Base-by-base conservation (phyloP, 257 asterid species). In the Thymus quinquecostatus region DNA sequence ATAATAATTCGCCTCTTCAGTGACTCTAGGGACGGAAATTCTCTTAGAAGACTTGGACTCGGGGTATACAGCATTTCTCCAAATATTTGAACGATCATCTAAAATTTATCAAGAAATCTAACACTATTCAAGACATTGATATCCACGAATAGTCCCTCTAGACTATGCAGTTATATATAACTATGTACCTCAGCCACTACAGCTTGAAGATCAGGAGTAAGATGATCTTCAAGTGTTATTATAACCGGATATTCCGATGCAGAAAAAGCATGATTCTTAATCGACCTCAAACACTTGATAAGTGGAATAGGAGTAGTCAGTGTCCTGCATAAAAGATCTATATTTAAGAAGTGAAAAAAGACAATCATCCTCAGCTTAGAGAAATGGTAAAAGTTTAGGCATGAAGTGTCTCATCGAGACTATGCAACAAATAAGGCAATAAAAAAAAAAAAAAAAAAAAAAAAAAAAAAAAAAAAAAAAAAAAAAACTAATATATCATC, bases 181-280 rank as follows among this genome's bases (percentile, higher is more conserved):
- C 54, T 1, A 58, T 34, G 43, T 78, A 92, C 96, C 95, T 86
- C 65, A 55, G 96, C 96, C 32, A 78, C 90, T 85, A 79, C 82
- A 62, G 88, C 92, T 77, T 88, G 96, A 78, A 92, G 96, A 55
- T 85, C 78, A 12, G 90, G 47, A 66, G 85, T 85, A 45, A 92
- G 92, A 81, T 92, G 96, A 73, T 87, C 96, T 80, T 89, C 98
- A 41, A 89, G 88, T 58, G 96, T 87, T 77, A 89, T 79, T 70
- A 92, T 78, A 45, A 92, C 89, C 63, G 96, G 96, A 77, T 83
- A 92, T 57, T 86, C 91, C 6, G 96, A 89, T 34, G 79, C 87
- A 66, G 71, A 29, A 80, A 92, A 92, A 0, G 96, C 96, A 64
- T 87, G 81, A 69, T 86, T 85, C 81, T 86, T 89, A 62, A 92